Percentiles rank a stretch among this genome's conserved stretches.
Conservation (phyloP, 192 early-diverging fungal genomes). For the Mortierella alpina region DNA sequence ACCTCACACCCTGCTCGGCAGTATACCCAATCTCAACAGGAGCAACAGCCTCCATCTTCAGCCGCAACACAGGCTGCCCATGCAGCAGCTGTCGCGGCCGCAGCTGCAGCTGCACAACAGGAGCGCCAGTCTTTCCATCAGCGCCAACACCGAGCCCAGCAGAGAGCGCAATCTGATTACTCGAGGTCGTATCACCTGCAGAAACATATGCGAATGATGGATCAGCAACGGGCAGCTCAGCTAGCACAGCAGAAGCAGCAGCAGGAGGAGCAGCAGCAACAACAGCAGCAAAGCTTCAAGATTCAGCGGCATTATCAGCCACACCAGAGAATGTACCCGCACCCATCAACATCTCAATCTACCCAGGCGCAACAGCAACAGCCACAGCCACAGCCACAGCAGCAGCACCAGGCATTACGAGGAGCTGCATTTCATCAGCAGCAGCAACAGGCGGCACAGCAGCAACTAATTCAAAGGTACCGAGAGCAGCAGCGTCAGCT, state of each 20-base stretch:
- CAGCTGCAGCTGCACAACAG: slow-evolving; percentile 20
- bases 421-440: slow-evolving; percentile 9
- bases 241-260: slow-evolving; percentile 14
- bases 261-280: slow-evolving; percentile 28
- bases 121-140: slow-evolving; percentile 37
- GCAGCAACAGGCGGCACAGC: slow-evolving; percentile 10
- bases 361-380: background rate
- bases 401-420: background rate
- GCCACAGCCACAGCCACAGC: slow-evolving; percentile 9
- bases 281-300: slow-evolving; percentile 18
- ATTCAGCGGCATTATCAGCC: slow-evolving; percentile 41
- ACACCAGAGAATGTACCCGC: slow-evolving; percentile 45
- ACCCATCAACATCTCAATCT: background rate
- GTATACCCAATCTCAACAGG: slow-evolving; percentile 3
- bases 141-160: slow-evolving; percentile 32
- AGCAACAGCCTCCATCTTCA: background rate
- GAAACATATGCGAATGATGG: slow-evolving; percentile 46
- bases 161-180: slow-evolving; percentile 33
- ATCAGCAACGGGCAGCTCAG: slow-evolving; percentile 32
- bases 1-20: background rate
- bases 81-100: background rate
- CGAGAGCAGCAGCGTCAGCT: slow-evolving; percentile 41
- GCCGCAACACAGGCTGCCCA: background rate
- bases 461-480: slow-evolving; percentile 32
- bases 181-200: slow-evolving; percentile 43